Percentiles rank a stretch among this genome's conserved stretches.
Conservation (phyloP, 1,284 basidiomycete species). For the Exobasidium rhododendri region DNA sequence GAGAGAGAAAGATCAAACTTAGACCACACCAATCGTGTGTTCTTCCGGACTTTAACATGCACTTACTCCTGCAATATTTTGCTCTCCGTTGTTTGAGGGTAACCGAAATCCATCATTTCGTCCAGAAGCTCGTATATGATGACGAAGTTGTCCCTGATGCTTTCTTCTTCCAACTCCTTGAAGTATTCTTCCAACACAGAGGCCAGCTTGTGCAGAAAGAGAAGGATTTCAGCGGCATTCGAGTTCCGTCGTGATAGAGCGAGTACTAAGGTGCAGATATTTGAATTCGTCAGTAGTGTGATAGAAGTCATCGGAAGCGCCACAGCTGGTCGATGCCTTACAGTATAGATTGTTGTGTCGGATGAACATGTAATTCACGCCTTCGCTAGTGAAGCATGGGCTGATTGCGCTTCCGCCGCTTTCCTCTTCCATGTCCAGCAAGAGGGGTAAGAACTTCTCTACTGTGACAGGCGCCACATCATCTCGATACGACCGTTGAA, state of each 20-base stretch:
- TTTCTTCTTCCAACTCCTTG: constrained; percentile 98
- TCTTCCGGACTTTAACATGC: background rate
- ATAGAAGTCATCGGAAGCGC: background rate
- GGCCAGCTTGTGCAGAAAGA: constrained; percentile 87
- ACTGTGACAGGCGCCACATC: constrained; percentile 85
- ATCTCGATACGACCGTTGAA: constrained; percentile 95
- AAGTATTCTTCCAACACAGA: constrained; percentile 88
- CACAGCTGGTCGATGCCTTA: constrained; percentile 58
- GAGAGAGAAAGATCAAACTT: background rate
- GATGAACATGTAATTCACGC: constrained; percentile 95
- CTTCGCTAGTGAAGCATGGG: constrained; percentile 76
- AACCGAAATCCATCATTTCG: constrained; percentile 99
- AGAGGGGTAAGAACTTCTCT: constrained; percentile 87
- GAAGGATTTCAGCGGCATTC: constrained; percentile 92
- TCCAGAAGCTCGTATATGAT: constrained; percentile 91
- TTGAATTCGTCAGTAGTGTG: background rate
- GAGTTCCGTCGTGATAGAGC: constrained; percentile 93
- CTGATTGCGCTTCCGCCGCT: constrained; percentile 70
- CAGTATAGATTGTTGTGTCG: constrained; percentile 95
- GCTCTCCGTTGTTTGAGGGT: constrained; percentile 97
- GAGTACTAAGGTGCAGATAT: constrained; percentile 80
- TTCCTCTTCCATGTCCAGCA: constrained; percentile 97
- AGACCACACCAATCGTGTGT: background rate
- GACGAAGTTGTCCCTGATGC: constrained; percentile 96
- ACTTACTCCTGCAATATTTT: constrained; percentile 91